Evolutionary conservation across 2,329 filamentous ascomycete species (phyloP).

Genomic region (Hymenoscyphus infarciens): DNA sequence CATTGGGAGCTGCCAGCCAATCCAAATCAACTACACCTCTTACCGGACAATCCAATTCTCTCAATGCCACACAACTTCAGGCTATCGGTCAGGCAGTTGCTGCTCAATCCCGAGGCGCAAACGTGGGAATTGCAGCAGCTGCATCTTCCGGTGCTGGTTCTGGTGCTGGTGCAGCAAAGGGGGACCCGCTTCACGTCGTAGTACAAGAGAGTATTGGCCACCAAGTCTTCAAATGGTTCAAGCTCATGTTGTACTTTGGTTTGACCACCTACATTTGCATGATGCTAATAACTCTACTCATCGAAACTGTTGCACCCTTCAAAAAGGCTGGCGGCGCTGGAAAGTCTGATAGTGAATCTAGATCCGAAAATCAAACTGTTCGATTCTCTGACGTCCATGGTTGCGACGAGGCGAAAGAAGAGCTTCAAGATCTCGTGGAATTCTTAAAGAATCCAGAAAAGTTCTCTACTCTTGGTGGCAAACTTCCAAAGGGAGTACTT

Average conservation of each 20-base stretch:
- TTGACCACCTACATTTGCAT: conserved; percentile 77
- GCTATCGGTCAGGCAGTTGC: conserved; percentile 80
- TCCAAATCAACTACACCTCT: conserved; percentile 26
- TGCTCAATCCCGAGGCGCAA: conserved; percentile 64
- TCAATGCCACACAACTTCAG: conserved; percentile 64
- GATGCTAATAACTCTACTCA: conserved; percentile 73
- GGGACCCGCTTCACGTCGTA: conserved; percentile 88
- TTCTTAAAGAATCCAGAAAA: conserved; percentile 91
- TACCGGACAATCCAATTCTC: conserved; percentile 34
- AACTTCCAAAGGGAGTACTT: conserved; percentile 93
- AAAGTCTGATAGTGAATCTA: conserved; percentile 72
- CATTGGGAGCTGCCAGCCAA: conserved; percentile 60
- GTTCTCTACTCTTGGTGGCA: conserved; percentile 91
- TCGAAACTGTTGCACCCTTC: conserved; percentile 76
- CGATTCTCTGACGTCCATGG: conserved; percentile 93
- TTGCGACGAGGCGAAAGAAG: conserved; percentile 97
- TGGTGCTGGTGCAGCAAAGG: conserved; percentile 61
- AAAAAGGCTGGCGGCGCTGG: conserved; percentile 69
- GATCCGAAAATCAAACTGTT: conserved; percentile 87
- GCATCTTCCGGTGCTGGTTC: conserved; percentile 43
- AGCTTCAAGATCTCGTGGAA: conserved; percentile 93
- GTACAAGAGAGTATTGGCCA: conserved; percentile 84
- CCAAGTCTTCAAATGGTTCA: conserved; percentile 85
- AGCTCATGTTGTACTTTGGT: conserved; percentile 75
- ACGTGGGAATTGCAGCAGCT: conserved; percentile 50